Evolutionary conservation across 768 basidiomycete species (phyloP).

Genomic region (Suillus hirtellus): DNA sequence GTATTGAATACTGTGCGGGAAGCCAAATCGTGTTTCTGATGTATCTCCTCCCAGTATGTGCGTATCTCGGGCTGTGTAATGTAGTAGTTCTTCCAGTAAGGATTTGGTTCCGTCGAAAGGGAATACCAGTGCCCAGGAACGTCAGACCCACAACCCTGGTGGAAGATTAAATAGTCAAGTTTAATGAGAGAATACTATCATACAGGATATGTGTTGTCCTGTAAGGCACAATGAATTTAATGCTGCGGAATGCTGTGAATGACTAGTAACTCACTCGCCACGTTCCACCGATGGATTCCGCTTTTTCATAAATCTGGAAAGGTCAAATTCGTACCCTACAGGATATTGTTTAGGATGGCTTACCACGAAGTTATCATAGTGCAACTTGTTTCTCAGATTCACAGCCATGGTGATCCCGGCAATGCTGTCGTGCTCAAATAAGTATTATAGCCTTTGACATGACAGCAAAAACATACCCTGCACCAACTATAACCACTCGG

Average conservation of each 20-base stretch:
- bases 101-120: conserved; percentile 55
- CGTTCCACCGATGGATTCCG: conserved; percentile 49
- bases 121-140: conserved; percentile 56
- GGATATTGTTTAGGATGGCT: conserved; percentile 18
- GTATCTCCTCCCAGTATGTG: conserved; percentile 50
- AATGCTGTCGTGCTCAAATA: conserved; percentile 31
- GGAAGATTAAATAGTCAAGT: background rate
- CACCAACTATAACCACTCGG: conserved; percentile 49
- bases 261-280: conserved; percentile 47
- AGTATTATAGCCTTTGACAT: background rate
- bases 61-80: conserved; percentile 50
- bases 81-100: conserved; percentile 49
- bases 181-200: background rate
- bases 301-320: conserved; percentile 52
- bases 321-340: background rate
- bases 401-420: conserved; percentile 52
- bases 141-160: conserved; percentile 54
- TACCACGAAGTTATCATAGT: conserved; percentile 51
- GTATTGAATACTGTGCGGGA: conserved; percentile 44
- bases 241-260: conserved; percentile 28
- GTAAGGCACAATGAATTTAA: background rate
- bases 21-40: conserved; percentile 43
- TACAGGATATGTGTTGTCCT: conserved; percentile 61
- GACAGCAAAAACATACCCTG: conserved; percentile 38
- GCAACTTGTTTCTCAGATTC: conserved; percentile 42